Evolutionary conservation across 345 rosid species (phyloP).

Genomic region (Syzygium grande): DNA sequence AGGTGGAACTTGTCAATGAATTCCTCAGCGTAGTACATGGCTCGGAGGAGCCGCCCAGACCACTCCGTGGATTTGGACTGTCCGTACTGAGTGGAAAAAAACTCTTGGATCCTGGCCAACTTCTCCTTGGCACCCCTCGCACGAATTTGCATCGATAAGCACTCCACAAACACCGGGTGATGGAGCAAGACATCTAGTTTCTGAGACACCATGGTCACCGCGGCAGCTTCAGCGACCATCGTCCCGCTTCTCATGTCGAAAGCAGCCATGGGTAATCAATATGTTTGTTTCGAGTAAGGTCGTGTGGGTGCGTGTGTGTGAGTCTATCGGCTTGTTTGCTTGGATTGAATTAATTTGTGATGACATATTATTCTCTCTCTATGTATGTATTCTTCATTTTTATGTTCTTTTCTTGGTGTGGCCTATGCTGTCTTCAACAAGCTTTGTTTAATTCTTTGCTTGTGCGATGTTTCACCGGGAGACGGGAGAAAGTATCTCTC

Average conservation of each 20-base stretch:
- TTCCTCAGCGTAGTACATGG: neutral
- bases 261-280: neutral
- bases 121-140: too few relatives aligned
- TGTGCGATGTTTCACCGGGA: neutral
- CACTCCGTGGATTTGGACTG: too few relatives aligned
- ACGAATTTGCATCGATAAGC: too few relatives aligned
- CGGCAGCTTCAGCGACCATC: too few relatives aligned
- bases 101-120: too few relatives aligned
- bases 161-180: too few relatives aligned
- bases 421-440: neutral
- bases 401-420: neutral
- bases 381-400: neutral
- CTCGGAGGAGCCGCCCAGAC: too few relatives aligned
- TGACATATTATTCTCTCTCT: neutral
- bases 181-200: too few relatives aligned
- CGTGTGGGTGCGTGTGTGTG: neutral
- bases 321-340: neutral
- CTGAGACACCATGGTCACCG: too few relatives aligned
- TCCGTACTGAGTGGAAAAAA: too few relatives aligned
- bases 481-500: neutral
- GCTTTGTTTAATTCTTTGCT: neutral
- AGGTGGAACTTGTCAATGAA: neutral
- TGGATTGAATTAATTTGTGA: neutral
- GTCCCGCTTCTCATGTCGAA: neutral
- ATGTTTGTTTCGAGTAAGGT: neutral